Base-by-base conservation (phyloP, 2,329 filamentous ascomycete genomes). In the Paraphoma sp. region DNA sequence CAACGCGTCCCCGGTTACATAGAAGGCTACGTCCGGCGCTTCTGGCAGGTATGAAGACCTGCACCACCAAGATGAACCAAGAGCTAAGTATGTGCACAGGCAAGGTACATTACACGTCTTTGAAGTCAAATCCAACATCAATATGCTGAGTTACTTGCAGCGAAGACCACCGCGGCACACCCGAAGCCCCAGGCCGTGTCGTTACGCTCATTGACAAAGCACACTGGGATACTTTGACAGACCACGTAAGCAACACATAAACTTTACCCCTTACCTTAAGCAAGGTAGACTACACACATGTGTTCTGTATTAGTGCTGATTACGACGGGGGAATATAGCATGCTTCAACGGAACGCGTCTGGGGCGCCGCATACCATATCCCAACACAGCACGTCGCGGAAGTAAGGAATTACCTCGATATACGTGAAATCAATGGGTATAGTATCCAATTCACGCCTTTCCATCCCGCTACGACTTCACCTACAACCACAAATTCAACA, bases 371-470 rank as follows among this genome's bases (percentile, higher is more conserved):
- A 62, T 96, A 97, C 80, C 90, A 94, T 71, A 94, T 97, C 77
- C 82, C 84, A 29, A 78, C 88, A 6, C 82, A 86, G 1, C 85
- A 88, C 64, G 92, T 96, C 18, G 84, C 87, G 57, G 89, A 94
- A 79, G 94, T 97, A 4, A 89, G 91, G 65, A 85, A 88, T 56
- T 97, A 97, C 75, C 90, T 99, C 46, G 93, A 98, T 77, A 94
- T 97, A 63, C 89, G 95, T 45, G 95, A 99, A 78, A 97, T 98
- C 73, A 97, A 98, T 79, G 95, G 95, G 28, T 99, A 99, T 79
- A 91, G 89, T 51, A 96, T 97, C 64, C 93, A 97, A 78, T 92
- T 93, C 76, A 92, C 93, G 29, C 87, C 90, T 0, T 97, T 98
- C 76, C 83, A 93, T 68, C 87, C 89, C 6, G 82, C 85, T 4